Evolutionary conservation across 2,329 filamentous ascomycete genomes (phyloP).

Genomic region (Fusarium vanettenii): DNA sequence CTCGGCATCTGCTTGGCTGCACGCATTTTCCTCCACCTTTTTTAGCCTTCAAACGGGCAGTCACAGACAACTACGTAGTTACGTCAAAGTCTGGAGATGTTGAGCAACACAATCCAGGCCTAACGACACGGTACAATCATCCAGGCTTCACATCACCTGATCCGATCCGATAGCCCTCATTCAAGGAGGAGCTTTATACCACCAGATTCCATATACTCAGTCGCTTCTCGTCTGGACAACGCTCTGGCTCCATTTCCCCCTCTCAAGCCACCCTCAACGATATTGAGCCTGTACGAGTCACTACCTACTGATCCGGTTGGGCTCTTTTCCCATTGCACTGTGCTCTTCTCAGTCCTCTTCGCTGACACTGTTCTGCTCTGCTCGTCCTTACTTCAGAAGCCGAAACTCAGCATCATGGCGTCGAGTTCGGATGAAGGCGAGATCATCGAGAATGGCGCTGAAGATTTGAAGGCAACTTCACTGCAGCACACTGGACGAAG

Average conservation of each 20-base stretch:
- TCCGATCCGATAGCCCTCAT: neutral
- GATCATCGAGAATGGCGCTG: slow-evolving; percentile 79
- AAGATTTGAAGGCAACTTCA: slow-evolving; percentile 86
- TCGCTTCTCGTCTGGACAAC: slow-evolving; percentile 10
- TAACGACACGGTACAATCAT: slow-evolving; percentile 5
- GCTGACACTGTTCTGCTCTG: slow-evolving; percentile 51
- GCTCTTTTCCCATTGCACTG: slow-evolving; percentile 52
- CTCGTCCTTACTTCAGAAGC: slow-evolving; percentile 28
- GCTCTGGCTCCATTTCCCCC: slow-evolving; percentile 16
- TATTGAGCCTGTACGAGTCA: slow-evolving; percentile 51
- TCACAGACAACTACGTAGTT: slow-evolving; percentile 12
- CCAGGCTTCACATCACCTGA: slow-evolving; percentile 9
- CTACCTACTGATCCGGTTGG: slow-evolving; percentile 55
- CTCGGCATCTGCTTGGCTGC: slow-evolving; percentile 6
- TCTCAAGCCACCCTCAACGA: slow-evolving; percentile 36
- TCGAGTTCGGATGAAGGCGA: slow-evolving; percentile 87
- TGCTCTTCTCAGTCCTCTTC: slow-evolving; percentile 43
- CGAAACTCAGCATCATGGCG: slow-evolving; percentile 46
- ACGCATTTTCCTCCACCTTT: slow-evolving; percentile 27
- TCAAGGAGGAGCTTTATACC: neutral
- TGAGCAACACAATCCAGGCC: slow-evolving; percentile 1
- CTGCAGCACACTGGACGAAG: slow-evolving; percentile 79
- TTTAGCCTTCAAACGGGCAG: slow-evolving; percentile 12
- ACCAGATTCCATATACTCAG: neutral
- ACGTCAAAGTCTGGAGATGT: slow-evolving; percentile 38